These are phyloP conservation scores for Elsinoe ampelina DNA, from an alignment of 2,329 filamentous ascomycete genomes.

Conservation along the genomic window DNA sequence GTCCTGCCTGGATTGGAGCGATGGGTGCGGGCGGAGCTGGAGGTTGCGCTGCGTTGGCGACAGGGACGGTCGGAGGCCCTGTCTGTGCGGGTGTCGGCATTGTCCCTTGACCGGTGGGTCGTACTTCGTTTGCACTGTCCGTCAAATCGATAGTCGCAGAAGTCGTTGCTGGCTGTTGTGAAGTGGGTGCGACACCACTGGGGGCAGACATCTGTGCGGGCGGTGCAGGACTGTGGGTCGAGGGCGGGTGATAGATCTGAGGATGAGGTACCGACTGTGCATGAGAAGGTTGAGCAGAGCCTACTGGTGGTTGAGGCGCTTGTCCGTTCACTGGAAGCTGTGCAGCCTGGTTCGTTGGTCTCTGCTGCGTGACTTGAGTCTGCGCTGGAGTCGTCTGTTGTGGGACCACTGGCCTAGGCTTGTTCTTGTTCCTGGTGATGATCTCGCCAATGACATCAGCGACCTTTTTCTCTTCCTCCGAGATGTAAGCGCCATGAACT, in stretches of 20 bases:
- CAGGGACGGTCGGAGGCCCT: background rate
- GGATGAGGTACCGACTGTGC: background rate
- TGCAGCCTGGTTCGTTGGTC: background rate
- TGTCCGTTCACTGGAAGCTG: background rate
- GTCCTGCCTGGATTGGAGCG: background rate
- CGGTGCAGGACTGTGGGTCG: background rate
- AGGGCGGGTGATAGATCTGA: background rate
- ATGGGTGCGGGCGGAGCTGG: background rate
- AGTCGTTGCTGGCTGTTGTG: background rate
- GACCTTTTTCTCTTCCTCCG: constrained; percentile 16
- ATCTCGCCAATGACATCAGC: constrained; percentile 16
- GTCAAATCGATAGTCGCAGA: constrained; percentile 4
- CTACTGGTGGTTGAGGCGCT: background rate
- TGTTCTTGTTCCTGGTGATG: constrained; percentile 12
- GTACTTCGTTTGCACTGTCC: background rate
- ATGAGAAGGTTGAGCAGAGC: background rate
- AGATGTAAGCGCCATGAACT: constrained; percentile 15
- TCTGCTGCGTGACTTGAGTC: background rate
- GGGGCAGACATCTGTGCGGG: background rate
- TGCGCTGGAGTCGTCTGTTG: background rate
- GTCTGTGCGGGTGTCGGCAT: background rate
- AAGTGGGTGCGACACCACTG: background rate
- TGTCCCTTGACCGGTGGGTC: background rate
- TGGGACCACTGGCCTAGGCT: constrained; percentile 10
- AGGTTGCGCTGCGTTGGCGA: background rate